Percentiles rank a stretch among this genome's conserved stretches.
phyloP scores from a whole-genome alignment of 2,329 filamentous ascomycete species.

The Zarea fungicola region DNA sequence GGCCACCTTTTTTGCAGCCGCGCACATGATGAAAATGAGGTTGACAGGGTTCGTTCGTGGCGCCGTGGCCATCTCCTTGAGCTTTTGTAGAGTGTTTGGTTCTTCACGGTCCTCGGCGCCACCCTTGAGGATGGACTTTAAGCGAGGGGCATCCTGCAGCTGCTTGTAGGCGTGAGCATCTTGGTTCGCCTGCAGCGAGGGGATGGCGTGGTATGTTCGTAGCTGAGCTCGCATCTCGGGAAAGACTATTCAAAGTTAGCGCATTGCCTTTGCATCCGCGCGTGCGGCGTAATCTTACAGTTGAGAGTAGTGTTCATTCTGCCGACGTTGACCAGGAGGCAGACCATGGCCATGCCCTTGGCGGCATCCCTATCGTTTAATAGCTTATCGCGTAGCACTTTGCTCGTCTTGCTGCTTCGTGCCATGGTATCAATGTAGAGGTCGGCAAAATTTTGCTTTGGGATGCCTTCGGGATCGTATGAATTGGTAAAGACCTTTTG shows the following conservation, averaged over 20 bases:
- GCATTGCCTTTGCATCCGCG: background rate
- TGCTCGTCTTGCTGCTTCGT: constrained; percentile 97
- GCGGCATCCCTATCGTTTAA: constrained; percentile 86
- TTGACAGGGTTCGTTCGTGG: constrained; percentile 94
- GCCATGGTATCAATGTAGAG: constrained; percentile 99
- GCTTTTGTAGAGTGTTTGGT: constrained; percentile 75
- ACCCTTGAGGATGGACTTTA: constrained; percentile 96
- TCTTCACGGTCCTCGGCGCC: constrained; percentile 87
- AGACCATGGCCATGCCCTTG: constrained; percentile 99
- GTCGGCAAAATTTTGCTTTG: constrained; percentile 80
- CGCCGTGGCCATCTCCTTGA: constrained; percentile 56
- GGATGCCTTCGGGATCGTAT: constrained; percentile 59
- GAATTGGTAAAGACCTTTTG: constrained; percentile 80
- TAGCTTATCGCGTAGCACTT: constrained; percentile 94
- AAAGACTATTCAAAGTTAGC: constrained; percentile 63
- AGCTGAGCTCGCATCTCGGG: constrained; percentile 98
- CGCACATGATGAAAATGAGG: constrained; percentile 89
- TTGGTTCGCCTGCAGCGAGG: constrained; percentile 89
- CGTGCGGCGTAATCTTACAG: constrained; percentile 52
- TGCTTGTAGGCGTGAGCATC: constrained; percentile 97
- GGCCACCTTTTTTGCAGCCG: constrained; percentile 84
- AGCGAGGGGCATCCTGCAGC: constrained; percentile 86
- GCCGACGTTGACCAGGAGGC: constrained; percentile 91
- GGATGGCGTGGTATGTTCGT: constrained; percentile 96
- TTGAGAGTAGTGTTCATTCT: constrained; percentile 99